phyloP scores from a whole-genome alignment of 2,329 filamentous ascomycete genomes.

The Helminthosporium solani region DNA sequence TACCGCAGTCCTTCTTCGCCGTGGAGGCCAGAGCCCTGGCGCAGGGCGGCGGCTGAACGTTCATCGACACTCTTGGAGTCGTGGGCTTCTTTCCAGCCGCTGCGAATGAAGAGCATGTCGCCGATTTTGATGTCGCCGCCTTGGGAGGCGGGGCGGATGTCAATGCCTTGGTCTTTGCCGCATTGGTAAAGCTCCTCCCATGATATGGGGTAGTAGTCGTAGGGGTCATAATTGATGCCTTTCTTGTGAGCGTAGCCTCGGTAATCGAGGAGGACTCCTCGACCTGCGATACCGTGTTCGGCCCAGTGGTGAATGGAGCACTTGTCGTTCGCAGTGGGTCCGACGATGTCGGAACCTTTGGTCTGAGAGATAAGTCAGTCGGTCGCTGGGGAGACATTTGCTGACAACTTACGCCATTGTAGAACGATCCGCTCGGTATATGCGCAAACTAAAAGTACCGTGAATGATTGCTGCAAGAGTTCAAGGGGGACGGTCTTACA shows the following conservation, averaged over 20 bases:
- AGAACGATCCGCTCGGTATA: conserved; percentile 41
- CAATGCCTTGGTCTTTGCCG: conserved; percentile 60
- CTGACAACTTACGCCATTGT: conserved; percentile 39
- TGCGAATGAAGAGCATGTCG: conserved; percentile 66
- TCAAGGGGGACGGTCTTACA: conserved; percentile 7
- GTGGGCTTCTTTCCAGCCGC: conserved; percentile 62
- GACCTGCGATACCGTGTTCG: conserved; percentile 48
- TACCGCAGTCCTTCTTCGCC: conserved; percentile 45
- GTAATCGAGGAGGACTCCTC: conserved; percentile 49
- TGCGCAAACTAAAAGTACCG: conserved; percentile 39
- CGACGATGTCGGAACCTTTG: conserved; percentile 45
- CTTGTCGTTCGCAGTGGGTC: conserved; percentile 45
- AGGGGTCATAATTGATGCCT: conserved; percentile 46
- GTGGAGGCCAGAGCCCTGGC: conserved; percentile 47
- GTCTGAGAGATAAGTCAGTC: conserved; percentile 20
- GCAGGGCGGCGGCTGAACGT: conserved; percentile 38
- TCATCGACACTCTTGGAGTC: conserved; percentile 45
- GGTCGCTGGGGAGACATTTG: not conserved
- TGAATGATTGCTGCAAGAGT: not conserved
- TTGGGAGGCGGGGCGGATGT: conserved; percentile 57
- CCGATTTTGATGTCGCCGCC: conserved; percentile 60
- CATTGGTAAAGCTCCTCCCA: conserved; percentile 56
- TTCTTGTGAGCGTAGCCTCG: conserved; percentile 44
- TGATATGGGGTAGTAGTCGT: conserved; percentile 45
- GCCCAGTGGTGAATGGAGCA: conserved; percentile 50